A percentile compares a stretch with the other conserved stretches of the same genome.
Conservation (phyloP, 2,329 filamentous ascomycete genomes). For the Apiospora koreana region DNA sequence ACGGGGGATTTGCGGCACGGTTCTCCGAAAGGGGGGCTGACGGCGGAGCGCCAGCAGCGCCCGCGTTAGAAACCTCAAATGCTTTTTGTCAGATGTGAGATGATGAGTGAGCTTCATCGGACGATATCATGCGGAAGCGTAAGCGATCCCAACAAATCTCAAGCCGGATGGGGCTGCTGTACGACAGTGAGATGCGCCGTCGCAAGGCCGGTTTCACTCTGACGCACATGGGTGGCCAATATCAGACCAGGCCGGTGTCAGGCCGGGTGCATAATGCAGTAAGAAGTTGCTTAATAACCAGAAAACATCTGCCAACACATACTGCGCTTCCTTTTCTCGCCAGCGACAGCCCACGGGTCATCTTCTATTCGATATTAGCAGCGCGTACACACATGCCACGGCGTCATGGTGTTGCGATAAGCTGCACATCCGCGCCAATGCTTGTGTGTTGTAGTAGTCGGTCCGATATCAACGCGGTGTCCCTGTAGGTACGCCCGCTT, state of each 20-base stretch:
- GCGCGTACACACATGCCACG: neutral
- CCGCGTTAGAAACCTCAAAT: neutral
- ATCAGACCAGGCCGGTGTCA: neutral
- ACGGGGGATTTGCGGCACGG: neutral
- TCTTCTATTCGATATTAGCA: neutral
- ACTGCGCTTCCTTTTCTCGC: neutral
- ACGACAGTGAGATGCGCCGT: neutral
- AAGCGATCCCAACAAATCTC: neutral
- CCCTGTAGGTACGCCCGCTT: neutral
- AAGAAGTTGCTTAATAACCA: neutral
- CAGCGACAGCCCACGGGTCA: neutral
- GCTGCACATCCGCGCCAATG: neutral
- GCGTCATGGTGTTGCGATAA: neutral
- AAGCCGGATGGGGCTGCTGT: neutral
- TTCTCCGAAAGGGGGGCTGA: neutral
- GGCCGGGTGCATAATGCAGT: neutral
- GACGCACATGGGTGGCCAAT: neutral
- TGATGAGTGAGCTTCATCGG: neutral
- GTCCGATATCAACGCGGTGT: neutral
- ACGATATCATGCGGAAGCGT: neutral
- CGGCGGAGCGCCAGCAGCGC: neutral
- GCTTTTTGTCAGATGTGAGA: neutral
- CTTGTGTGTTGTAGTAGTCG: neutral
- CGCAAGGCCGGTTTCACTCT: neutral
- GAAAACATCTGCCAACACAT: neutral